These are phyloP conservation scores for Cutaneotrichosporon cutaneum DNA, from an alignment of 1,284 basidiomycete genomes.

Conservation along the genomic window DNA sequence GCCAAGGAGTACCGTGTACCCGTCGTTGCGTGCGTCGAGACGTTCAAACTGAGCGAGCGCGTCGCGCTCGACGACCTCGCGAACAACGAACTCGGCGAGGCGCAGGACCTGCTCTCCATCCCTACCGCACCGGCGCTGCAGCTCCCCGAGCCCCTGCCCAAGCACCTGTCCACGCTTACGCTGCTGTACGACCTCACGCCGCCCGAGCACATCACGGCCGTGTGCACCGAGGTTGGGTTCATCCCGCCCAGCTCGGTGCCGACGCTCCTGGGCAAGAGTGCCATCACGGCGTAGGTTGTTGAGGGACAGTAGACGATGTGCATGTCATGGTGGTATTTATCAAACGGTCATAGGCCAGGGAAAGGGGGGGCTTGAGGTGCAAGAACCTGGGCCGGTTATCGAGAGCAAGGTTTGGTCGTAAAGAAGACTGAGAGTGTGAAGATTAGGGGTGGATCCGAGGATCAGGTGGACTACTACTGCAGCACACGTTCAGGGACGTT, in stretches of 20 bases:
- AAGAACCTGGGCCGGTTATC: background rate
- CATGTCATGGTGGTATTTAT: conserved; percentile 6
- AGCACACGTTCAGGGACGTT: no score
- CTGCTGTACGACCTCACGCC: conserved; percentile 91
- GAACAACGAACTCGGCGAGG: conserved; percentile 86
- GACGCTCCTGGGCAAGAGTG: conserved; percentile 50
- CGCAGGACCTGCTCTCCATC: conserved; percentile 28
- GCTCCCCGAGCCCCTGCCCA: conserved; percentile 19
- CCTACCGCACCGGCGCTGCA: conserved; percentile 26
- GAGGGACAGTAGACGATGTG: conserved; percentile 3
- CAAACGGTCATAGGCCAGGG: background rate
- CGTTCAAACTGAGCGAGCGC: conserved; percentile 95
- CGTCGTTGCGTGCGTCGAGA: conserved; percentile 95
- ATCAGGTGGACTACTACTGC: no score
- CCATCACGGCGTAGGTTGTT: background rate
- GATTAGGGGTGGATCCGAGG: no score
- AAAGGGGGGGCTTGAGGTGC: background rate
- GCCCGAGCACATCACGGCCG: conserved; percentile 84
- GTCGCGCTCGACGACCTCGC: conserved; percentile 93
- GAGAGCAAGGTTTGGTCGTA: background rate
- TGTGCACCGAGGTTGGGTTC: conserved; percentile 84
- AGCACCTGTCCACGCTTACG: conserved; percentile 66
- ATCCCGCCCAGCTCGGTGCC: conserved; percentile 71
- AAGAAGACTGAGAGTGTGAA: background rate
- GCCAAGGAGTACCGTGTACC: conserved; percentile 85